A percentile compares a stretch with the other conserved stretches of the same genome.
These are phyloP conservation scores for Globisporangium middletonii DNA, from an alignment of 352 stramenopile genomes.

Conservation along the genomic window DNA sequence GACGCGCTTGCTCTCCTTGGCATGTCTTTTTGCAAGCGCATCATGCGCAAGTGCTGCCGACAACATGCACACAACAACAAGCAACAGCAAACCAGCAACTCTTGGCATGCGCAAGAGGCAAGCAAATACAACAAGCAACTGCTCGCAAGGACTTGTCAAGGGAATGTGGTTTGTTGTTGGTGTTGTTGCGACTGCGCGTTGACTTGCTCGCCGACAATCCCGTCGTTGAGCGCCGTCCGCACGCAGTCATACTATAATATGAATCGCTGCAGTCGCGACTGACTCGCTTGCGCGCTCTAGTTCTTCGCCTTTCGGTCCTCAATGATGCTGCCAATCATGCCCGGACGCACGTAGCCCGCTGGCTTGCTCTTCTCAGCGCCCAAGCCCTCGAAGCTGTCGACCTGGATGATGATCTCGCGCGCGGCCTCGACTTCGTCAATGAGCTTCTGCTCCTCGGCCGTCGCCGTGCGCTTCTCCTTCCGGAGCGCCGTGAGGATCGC, in stretches of 20 bases:
- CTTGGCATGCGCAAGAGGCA: too few species aligned
- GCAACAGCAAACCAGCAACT: too few species aligned
- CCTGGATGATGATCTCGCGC: constrained; percentile 96
- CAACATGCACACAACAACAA: too few species aligned
- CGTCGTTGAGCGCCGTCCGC: too few species aligned
- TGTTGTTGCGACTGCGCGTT: too few species aligned
- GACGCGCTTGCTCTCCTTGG: too few species aligned
- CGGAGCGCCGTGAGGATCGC: constrained; percentile 87
- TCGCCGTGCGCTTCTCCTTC: constrained; percentile 93
- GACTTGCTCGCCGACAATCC: too few species aligned
- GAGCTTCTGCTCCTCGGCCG: constrained; percentile 89
- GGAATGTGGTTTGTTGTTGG: too few species aligned
- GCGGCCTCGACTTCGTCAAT: constrained; percentile 95
- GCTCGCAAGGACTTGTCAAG: too few species aligned
- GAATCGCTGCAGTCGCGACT: constrained; percentile 7
- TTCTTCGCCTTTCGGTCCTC: constrained; percentile 23
- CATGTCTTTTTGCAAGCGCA: too few species aligned
- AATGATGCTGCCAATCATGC: constrained; percentile 56
- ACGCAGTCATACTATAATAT: constrained; percentile 8
- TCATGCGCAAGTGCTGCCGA: too few species aligned
- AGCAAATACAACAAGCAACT: too few species aligned
- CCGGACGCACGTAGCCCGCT: constrained; percentile 89
- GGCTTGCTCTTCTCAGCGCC: constrained; percentile 75
- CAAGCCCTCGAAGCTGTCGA: constrained; percentile 90
- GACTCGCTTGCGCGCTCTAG: constrained; percentile 9